These are phyloP conservation scores for Oryza coarctata DNA, from an alignment of 176 grass and related monocot genomes.

Conservation along the genomic window DNA sequence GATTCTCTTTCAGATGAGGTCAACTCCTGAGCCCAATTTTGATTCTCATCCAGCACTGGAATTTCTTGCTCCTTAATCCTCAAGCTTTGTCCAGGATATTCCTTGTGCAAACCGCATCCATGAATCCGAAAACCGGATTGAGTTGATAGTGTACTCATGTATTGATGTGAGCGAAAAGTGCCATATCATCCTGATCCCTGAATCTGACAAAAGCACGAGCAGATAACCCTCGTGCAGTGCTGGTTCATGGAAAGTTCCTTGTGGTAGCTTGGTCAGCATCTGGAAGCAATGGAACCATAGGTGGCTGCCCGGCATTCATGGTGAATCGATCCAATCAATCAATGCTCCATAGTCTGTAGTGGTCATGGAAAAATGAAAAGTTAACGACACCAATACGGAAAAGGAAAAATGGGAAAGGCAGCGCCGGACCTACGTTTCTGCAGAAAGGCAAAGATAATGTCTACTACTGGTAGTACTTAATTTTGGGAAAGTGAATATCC, in stretches of 20 bases:
- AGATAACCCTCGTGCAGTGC: not conserved
- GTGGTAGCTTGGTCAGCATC: not conserved
- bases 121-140: not conserved
- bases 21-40: not conserved
- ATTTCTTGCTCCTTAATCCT: conserved; percentile 13
- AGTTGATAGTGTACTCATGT: not conserved
- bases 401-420: not conserved
- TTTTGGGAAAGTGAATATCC: conserved; percentile 19
- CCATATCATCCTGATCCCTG: not conserved
- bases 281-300: not conserved
- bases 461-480: not conserved
- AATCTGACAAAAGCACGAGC: conserved; percentile 1
- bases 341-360: not conserved
- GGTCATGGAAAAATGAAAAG: conserved; percentile 18
- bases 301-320: no score
- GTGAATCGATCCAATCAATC: not conserved
- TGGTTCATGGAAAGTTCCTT: not conserved
- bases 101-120: not conserved
- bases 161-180: not conserved
- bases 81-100: not conserved
- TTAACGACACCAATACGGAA: not conserved
- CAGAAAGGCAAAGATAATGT: not conserved
- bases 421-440: not conserved
- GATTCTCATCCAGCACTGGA: not conserved
- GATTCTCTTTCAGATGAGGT: not conserved